phyloP scores from a whole-genome alignment of 2,329 filamentous ascomycete genomes.

The Penicillium thymicola region DNA sequence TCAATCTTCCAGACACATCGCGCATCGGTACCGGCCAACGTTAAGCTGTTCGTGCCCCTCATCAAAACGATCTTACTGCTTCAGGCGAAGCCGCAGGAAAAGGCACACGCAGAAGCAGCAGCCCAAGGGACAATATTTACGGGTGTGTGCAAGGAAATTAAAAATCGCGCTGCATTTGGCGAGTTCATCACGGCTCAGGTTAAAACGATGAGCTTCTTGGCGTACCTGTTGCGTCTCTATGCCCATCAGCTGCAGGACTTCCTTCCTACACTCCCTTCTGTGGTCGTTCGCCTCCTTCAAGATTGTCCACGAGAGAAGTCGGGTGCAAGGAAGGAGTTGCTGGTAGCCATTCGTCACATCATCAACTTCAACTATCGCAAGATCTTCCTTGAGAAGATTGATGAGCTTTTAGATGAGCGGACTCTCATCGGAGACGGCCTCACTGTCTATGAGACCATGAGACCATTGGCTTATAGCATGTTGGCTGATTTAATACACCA shows the following conservation, averaged over 20 bases:
- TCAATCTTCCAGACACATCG: conserved; percentile 96
- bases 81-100: conserved; percentile 89
- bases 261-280: conserved; percentile 75
- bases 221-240: conserved; percentile 86
- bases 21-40: conserved; percentile 72
- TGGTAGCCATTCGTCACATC: conserved; percentile 95
- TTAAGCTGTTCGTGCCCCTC: conserved; percentile 85
- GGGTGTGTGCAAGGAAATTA: conserved; percentile 88
- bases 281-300: conserved; percentile 85
- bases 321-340: conserved; percentile 84
- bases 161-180: conserved; percentile 88
- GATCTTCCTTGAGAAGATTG: conserved; percentile 91
- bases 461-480: conserved; percentile 96
- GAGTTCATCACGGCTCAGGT: conserved; percentile 98
- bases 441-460: conserved; percentile 94
- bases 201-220: conserved; percentile 98
- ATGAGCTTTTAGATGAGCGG: conserved; percentile 88
- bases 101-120: conserved; percentile 81
- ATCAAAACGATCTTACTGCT: conserved; percentile 87
- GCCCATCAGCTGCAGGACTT: conserved; percentile 85
- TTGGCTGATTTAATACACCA: conserved; percentile 97
- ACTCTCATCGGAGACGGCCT: conserved; percentile 93
- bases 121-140: conserved; percentile 80
- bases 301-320: conserved; percentile 96
- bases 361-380: conserved; percentile 98